Evolutionary conservation across 2,329 filamentous ascomycete genomes (phyloP).

Genomic region (Dothidotthia symphoricarpi): DNA sequence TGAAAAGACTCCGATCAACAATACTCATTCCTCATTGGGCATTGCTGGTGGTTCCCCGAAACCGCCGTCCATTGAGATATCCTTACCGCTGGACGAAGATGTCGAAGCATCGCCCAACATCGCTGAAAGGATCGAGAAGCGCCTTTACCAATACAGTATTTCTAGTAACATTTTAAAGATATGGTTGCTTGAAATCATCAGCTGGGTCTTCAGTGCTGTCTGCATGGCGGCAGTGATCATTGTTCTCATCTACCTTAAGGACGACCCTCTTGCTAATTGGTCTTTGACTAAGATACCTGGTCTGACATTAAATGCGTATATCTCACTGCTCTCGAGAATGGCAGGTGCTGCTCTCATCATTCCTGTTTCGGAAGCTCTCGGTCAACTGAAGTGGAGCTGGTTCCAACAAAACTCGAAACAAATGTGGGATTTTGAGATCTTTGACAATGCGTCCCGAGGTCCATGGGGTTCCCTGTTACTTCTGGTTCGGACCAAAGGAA

Average conservation of each 20-base stretch:
- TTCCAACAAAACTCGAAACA: conserved; percentile 26
- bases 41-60: conserved; percentile 4
- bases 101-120: conserved; percentile 9
- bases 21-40: conserved; percentile 3
- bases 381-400: conserved; percentile 41
- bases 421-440: conserved; percentile 40
- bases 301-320: conserved; percentile 29
- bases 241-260: conserved; percentile 9
- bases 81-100: conserved; percentile 7
- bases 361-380: conserved; percentile 31
- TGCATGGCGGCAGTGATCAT: conserved; percentile 25
- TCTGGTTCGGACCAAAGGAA: conserved; percentile 17
- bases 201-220: conserved; percentile 25
- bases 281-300: conserved; percentile 1
- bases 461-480: conserved; percentile 27
- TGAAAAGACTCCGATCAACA: conserved; percentile 12
- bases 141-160: conserved; percentile 13
- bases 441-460: conserved; percentile 33
- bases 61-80: conserved; percentile 11
- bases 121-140: conserved; percentile 25
- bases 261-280: conserved; percentile 12
- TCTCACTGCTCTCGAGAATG: conserved; percentile 29
- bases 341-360: conserved; percentile 30
- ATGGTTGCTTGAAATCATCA: conserved; percentile 28
- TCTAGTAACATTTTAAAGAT: conserved; percentile 21